Evolutionary conservation across 305 asterid species (phyloP).

Genomic region (Rubia occidens): DNA sequence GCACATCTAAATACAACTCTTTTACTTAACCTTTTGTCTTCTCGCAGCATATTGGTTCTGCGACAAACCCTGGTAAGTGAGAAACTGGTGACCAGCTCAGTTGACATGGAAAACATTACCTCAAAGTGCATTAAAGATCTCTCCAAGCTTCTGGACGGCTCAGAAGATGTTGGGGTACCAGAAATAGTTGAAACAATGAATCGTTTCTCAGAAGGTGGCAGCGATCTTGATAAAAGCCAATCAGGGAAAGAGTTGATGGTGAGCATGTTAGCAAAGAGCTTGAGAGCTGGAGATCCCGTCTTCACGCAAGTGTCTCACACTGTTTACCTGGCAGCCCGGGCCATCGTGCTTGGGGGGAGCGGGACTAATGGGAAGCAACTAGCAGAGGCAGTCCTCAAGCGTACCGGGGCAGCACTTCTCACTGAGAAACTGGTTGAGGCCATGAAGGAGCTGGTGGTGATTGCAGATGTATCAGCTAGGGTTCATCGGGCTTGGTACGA

Average conservation of each 20-base stretch:
- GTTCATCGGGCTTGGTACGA: constrained; percentile 79
- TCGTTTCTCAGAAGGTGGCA: constrained; percentile 26
- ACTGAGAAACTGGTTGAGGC: constrained; percentile 38
- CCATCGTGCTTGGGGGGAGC: constrained; percentile 60
- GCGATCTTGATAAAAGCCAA: constrained; percentile 19
- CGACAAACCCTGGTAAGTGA: constrained; percentile 63
- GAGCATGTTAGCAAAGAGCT: constrained; percentile 63
- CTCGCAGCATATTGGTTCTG: constrained; percentile 63
- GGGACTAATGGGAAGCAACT: constrained; percentile 45
- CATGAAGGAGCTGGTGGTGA: constrained; percentile 40
- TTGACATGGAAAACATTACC: constrained; percentile 49
- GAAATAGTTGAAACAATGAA: constrained; percentile 42
- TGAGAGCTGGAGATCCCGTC: constrained; percentile 63
- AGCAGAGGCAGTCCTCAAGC: constrained; percentile 51
- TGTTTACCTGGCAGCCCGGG: constrained; percentile 54
- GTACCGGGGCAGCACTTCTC: constrained; percentile 54
- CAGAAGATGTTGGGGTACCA: constrained; percentile 48
- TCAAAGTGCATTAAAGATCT: constrained; percentile 35
- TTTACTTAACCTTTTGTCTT: not conserved
- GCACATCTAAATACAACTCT: not conserved
- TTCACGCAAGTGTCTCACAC: constrained; percentile 53
- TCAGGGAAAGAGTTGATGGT: constrained; percentile 54
- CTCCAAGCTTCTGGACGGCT: constrained; percentile 45
- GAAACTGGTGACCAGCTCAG: constrained; percentile 40
- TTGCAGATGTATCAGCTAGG: constrained; percentile 43